Evolutionary conservation across 1,139 yeast species (phyloP).

Genomic region (Scheffersomyces lignicola): DNA sequence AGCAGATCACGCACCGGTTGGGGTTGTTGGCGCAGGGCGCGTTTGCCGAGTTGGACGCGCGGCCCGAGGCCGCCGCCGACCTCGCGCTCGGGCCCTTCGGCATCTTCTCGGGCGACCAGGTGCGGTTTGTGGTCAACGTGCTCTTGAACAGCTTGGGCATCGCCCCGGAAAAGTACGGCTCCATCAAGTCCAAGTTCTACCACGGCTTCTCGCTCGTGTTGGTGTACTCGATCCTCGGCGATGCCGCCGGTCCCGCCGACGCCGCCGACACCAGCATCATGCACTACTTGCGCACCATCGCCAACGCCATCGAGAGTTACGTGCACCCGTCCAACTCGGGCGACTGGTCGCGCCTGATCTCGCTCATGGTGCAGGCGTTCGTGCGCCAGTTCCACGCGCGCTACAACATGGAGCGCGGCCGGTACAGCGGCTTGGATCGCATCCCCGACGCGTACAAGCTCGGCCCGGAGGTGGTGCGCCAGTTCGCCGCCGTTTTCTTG

Average conservation of each 20-base stretch:
- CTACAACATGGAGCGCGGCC: conserved; percentile 45
- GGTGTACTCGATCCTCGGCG: conserved; percentile 63
- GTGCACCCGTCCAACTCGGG: conserved; percentile 92
- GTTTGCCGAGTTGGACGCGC: conserved; percentile 31
- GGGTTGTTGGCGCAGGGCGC: conserved; percentile 62
- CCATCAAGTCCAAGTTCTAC: conserved; percentile 44
- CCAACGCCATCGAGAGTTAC: conserved; percentile 77
- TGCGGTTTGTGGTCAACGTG: conserved; percentile 56
- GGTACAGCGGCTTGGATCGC: conserved; percentile 37
- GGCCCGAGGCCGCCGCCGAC: conserved; percentile 15
- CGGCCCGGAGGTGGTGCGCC: conserved; percentile 38
- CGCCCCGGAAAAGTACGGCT: conserved; percentile 38
- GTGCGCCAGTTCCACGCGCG: conserved; percentile 62
- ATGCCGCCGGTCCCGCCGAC: conserved; percentile 44
- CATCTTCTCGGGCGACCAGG: conserved; percentile 61
- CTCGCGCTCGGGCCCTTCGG: conserved; percentile 46
- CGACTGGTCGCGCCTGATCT: conserved; percentile 74
- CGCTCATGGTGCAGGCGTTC: conserved; percentile 60
- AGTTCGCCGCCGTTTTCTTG: conserved; percentile 56
- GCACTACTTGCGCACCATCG: conserved; percentile 51
- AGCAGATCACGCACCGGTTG: conserved; percentile 64
- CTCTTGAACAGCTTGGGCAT: conserved; percentile 55
- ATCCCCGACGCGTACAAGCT: conserved; percentile 50
- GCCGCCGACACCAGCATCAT: conserved; percentile 48
- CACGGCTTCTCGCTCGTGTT: conserved; percentile 65